Conservation (phyloP, 139 green algal genomes). For the Chloropicon primus region DNA sequence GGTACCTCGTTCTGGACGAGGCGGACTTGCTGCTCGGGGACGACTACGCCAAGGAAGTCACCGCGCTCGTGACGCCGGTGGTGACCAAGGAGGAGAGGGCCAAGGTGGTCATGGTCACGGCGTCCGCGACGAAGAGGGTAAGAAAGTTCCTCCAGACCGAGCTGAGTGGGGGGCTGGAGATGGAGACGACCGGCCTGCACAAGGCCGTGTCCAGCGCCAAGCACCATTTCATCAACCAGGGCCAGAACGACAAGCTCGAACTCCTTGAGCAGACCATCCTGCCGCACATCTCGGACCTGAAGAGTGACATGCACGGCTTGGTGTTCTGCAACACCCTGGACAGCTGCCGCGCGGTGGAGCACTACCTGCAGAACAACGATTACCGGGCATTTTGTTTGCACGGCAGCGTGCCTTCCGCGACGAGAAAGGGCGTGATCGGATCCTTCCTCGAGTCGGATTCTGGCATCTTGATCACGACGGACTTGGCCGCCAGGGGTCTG, state of each 20-base stretch:
- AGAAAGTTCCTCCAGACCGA: neutral
- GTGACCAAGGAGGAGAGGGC: neutral
- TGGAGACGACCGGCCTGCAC: neutral
- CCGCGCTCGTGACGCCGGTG: neutral
- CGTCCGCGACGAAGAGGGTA: neutral
- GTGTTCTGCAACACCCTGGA: slow-evolving; percentile 89
- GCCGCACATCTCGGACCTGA: neutral
- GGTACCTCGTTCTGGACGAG: neutral
- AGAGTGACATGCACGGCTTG: slow-evolving; percentile 36
- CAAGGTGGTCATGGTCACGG: neutral
- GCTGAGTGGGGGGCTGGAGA: neutral
- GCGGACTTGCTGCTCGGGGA: neutral
- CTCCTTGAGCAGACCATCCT: neutral
- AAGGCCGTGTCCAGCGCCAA: neutral
- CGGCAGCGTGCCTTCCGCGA: slow-evolving; percentile 52
- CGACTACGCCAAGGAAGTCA: neutral
- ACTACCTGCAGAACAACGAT: slow-evolving; percentile 52
- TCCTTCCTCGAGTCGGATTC: slow-evolving; percentile 14
- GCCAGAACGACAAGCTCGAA: neutral
- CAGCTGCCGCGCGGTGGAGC: slow-evolving; percentile 61
- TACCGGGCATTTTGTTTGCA: slow-evolving; percentile 78
- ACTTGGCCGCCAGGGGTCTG: slow-evolving; percentile 82
- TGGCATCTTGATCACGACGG: slow-evolving; percentile 64
- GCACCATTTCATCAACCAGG: neutral
- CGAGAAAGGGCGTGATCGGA: slow-evolving; percentile 12